Base-by-base conservation (phyloP, 2,329 filamentous ascomycete species). In the Sporothrix euskadiensis region DNA sequence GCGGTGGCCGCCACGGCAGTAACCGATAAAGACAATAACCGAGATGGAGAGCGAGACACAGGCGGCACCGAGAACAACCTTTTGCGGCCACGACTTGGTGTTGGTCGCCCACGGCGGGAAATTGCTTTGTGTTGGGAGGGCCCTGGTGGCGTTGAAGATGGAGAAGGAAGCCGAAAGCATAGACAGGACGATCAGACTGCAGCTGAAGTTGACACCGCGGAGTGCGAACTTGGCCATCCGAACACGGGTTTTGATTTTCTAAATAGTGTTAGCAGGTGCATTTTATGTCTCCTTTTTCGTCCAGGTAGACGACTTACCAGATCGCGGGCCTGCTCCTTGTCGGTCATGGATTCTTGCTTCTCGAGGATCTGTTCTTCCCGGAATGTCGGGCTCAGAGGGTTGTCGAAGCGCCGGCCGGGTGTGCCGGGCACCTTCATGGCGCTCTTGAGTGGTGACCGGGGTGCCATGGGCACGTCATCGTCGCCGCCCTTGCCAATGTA, bases 171-270 rank as follows among this genome's bases (percentile, higher is more conserved):
- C 89, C 16, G 92, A 90, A 71, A 99, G 85, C 89, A 99, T 95
- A 75, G 94, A 87, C 73, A 99, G 88, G 77, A 99, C 93, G 80
- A 99, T 98, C 75, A 98, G 87, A 81, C 93, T 95, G 86, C 96
- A 99, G 82, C 93, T 94, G 83, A 99, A 98, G 87, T 95, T 98
- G 83, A 98, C 92, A 73, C 94, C 92, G 77, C 96, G 92, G n/a
- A 99, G 90, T 75, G 97, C 89, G 78, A 98, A 91, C 85, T 99
- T 99, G 78, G 95, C 96, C 82, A 98, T 87, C 65, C 96, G 90
- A 47, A 98, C 94, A 77, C 94, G 90, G 49, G 91, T 91, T 85
- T 98, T 98, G 81, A 97, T 89, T 91, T 92, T 97, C 95, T 97
- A 80, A 65, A 74, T 7, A 12, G 14, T 44, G 73, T 73, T 57